Percentiles rank a stretch among this genome's conserved stretches.
These are phyloP conservation scores for Coemansia sp. DNA, from an alignment of 192 early-diverging fungal genomes.

Conservation along the genomic window DNA sequence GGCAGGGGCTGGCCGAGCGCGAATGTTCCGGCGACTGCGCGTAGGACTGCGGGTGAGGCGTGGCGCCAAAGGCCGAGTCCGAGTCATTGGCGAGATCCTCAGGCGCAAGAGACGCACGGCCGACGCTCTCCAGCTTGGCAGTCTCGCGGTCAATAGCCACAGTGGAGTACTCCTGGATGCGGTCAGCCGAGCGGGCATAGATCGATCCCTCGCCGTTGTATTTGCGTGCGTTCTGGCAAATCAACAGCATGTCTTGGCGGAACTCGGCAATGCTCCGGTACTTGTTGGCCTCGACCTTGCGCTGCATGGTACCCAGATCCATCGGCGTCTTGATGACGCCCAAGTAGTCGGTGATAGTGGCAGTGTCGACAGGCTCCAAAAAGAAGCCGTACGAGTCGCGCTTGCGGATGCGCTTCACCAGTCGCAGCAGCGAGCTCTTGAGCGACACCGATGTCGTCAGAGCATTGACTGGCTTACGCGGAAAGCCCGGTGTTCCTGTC, in stretches of 20 bases:
- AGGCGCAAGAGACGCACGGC: constrained; percentile 23
- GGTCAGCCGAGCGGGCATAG: constrained; percentile 81
- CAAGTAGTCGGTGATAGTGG: constrained; percentile 75
- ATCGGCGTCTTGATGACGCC: constrained; percentile 79
- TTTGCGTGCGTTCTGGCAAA: constrained; percentile 76
- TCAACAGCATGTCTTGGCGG: constrained; percentile 71
- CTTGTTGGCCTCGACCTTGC: constrained; percentile 61
- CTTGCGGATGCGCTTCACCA: constrained; percentile 66
- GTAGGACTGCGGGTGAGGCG: constrained; percentile 7
- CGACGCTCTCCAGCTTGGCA: constrained; percentile 40
- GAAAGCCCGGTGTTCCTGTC: not conserved
- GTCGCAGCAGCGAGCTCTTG: constrained; percentile 60
- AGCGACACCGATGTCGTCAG: constrained; percentile 52
- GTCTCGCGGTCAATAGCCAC: constrained; percentile 68
- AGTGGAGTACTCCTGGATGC: constrained; percentile 65
- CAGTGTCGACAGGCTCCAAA: constrained; percentile 78
- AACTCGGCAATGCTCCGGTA: constrained; percentile 74
- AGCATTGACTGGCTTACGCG: constrained; percentile 12
- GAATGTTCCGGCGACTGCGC: constrained; percentile 16
- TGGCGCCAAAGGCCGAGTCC: constrained; percentile 11
- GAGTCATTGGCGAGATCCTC: constrained; percentile 9
- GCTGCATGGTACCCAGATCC: constrained; percentile 88
- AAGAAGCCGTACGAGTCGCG: constrained; percentile 88
- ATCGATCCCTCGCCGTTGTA: constrained; percentile 83
- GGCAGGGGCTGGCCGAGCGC: constrained; percentile 23